Base-by-base conservation (phyloP, 768 basidiomycete genomes). In the Leccinum pellstonianum region DNA sequence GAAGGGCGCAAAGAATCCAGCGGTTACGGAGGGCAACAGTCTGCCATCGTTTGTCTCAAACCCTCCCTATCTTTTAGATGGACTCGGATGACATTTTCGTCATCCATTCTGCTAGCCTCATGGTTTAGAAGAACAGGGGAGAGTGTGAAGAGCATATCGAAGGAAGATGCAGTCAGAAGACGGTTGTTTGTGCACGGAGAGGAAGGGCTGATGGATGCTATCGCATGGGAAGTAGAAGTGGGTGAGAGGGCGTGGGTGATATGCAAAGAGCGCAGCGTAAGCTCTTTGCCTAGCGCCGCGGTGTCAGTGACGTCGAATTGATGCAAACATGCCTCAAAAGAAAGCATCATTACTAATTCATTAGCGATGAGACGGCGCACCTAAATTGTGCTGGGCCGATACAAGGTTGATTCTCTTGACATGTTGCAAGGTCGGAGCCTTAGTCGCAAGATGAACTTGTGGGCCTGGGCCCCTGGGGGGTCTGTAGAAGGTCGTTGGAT, bases 321-420 rank as follows among this genome's bases (percentile, higher is more conserved):
- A 23, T 23, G 21, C 21, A 23, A 23, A 23, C 21, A 23, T 23
- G 21, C 21, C 79, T 93, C 90, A 23, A 67, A 88, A 2, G 91
- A 91, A 51, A 91, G 80, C 72, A 86, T 23, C 21, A 23, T 23
- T 23, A 23, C 21, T 23, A 23, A 23, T 23, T 84, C 80, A 92
- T 82, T 3, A 93, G 77, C 3, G 85, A 78, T 11, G 84, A 5
- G 83, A 78, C 0, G 91, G 89, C 17, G 80, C 72, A 3, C 77
- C 77, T 2, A 23, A 73, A 64, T 86, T 86, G 64, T 91, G 85
- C 66, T 93, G 91, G 1, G 88, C 88, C 41, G 86, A 89, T 61
- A 91, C 87, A 43, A 93, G 83, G 66, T 91, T 91, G 60, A 92
- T 84, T 56, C 90, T 81, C 64, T 93, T 91, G 9, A 93, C 84